Evolutionary conservation across 495 filamentous ascomycete genomes (phyloP).

Genomic region (Trypethelium eluteriae): DNA sequence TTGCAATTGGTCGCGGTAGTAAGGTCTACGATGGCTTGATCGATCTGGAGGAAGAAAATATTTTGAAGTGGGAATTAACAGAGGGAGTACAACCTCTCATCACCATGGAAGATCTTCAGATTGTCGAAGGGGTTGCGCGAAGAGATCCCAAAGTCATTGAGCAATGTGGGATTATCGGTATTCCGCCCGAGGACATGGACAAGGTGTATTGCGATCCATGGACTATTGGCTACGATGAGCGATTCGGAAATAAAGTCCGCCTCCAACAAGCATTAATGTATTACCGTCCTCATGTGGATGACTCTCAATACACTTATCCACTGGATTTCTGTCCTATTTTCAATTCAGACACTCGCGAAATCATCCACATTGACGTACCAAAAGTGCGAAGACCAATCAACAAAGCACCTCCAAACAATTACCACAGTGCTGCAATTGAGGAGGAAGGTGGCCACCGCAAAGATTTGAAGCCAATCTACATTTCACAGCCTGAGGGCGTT

Average conservation of each 20-base stretch:
- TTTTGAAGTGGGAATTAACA: constrained; percentile 67
- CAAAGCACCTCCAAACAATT: constrained; percentile 68
- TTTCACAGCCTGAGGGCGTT: constrained; percentile 90
- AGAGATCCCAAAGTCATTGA: constrained; percentile 86
- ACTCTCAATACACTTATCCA: constrained; percentile 84
- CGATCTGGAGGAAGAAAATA: constrained; percentile 61
- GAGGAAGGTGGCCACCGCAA: constrained; percentile 67
- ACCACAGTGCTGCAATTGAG: constrained; percentile 67
- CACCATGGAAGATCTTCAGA: constrained; percentile 88
- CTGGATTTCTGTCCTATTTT: constrained; percentile 93
- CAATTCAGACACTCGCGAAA: constrained; percentile 72
- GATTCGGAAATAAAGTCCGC: constrained; percentile 70
- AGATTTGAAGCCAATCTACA: constrained; percentile 85
- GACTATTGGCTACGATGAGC: constrained; percentile 94
- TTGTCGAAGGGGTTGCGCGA: constrained; percentile 73
- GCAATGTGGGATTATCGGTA: constrained; percentile 82
- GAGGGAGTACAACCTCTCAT: constrained; percentile 85
- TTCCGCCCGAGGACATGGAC: constrained; percentile 76
- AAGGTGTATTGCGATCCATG: constrained; percentile 91
- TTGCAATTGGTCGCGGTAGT: constrained; percentile 72
- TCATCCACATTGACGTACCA: constrained; percentile 86
- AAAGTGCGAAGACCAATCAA: constrained; percentile 69
- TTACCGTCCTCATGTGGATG: constrained; percentile 78
- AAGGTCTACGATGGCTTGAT: constrained; percentile 83
- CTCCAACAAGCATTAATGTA: constrained; percentile 95